Percentiles rank a stretch among this genome's conserved stretches.
Evolutionary conservation across 2,329 filamentous ascomycete genomes (phyloP).

Genomic region (Stagonosporopsis rhizophila): DNA sequence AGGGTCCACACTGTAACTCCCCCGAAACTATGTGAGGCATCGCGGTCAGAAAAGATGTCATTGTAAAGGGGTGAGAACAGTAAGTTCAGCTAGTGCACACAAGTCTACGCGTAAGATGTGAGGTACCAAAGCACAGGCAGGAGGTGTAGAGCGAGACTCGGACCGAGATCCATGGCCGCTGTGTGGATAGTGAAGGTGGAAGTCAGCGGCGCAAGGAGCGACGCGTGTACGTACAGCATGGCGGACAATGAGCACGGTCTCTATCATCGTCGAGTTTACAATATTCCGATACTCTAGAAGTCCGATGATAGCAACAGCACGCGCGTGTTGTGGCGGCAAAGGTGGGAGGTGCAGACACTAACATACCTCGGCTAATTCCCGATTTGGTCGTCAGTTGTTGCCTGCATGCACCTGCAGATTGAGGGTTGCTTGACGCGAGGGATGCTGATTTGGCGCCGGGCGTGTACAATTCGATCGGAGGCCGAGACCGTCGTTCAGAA

Average conservation of each 20-base stretch:
- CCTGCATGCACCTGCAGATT: not conserved
- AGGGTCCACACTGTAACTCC: slow-evolving; percentile 86
- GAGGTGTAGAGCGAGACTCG: slow-evolving; percentile 6
- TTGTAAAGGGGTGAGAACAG: slow-evolving; percentile 21
- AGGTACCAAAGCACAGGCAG: slow-evolving; percentile 20
- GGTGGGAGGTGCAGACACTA: slow-evolving; percentile 1
- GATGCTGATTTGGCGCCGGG: not conserved
- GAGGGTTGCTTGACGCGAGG: not conserved
- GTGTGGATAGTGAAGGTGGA: slow-evolving; percentile 18
- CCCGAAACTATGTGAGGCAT: slow-evolving; percentile 69
- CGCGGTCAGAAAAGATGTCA: slow-evolving; percentile 29
- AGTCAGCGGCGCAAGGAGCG: slow-evolving; percentile 12
- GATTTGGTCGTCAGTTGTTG: not conserved
- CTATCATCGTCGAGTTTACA: slow-evolving; percentile 44
- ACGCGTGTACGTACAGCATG: slow-evolving; percentile 56
- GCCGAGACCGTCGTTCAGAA: not conserved
- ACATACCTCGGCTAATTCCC: slow-evolving; percentile 17
- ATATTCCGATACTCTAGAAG: not conserved
- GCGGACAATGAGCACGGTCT: slow-evolving; percentile 58
- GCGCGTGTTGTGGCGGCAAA: slow-evolving; percentile 5
- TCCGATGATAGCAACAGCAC: not conserved
- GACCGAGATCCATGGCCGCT: slow-evolving; percentile 16
- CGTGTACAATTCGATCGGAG: not conserved
- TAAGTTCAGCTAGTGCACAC: slow-evolving; percentile 14
- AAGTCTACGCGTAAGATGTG: slow-evolving; percentile 10